phyloP scores from a whole-genome alignment of 2,329 filamentous ascomycete genomes.

The Dryadomyces quercus-mongolicae region DNA sequence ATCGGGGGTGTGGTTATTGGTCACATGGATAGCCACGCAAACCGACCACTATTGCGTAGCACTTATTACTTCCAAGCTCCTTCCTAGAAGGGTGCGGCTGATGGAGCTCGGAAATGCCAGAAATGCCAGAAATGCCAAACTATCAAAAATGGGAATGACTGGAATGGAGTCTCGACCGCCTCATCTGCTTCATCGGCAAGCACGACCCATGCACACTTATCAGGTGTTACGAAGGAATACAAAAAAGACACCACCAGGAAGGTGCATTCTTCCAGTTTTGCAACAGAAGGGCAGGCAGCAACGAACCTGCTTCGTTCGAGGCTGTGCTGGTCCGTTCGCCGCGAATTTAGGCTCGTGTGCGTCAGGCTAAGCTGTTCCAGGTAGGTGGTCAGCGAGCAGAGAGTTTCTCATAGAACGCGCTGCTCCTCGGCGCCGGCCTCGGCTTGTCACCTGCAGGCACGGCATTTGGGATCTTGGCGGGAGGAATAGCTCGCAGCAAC shows the following conservation, averaged over 20 bases:
- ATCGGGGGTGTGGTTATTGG: neutral
- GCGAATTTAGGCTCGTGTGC: neutral
- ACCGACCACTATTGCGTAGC: neutral
- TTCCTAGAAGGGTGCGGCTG: neutral
- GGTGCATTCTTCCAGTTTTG: neutral
- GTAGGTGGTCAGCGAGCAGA: slow-evolving; percentile 1
- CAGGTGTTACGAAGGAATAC: too few species aligned
- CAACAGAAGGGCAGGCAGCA: neutral
- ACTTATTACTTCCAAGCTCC: neutral
- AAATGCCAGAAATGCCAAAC: neutral
- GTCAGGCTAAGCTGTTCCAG: slow-evolving; percentile 3
- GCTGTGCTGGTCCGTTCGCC: neutral
- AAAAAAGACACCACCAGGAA: too few species aligned
- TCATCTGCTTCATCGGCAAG: too few species aligned
- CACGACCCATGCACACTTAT: too few species aligned
- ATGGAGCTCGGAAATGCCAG: neutral
- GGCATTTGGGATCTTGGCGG: neutral
- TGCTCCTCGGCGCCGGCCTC: neutral
- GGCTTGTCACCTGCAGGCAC: neutral
- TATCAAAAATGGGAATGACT: neutral
- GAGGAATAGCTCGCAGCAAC: too few species aligned
- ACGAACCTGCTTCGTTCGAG: neutral
- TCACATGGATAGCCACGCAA: neutral
- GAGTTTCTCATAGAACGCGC: neutral
- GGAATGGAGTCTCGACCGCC: too few species aligned